phyloP scores from a whole-genome alignment of 495 filamentous ascomycete species.

The Pseudoneurospora amorphoporcata region DNA sequence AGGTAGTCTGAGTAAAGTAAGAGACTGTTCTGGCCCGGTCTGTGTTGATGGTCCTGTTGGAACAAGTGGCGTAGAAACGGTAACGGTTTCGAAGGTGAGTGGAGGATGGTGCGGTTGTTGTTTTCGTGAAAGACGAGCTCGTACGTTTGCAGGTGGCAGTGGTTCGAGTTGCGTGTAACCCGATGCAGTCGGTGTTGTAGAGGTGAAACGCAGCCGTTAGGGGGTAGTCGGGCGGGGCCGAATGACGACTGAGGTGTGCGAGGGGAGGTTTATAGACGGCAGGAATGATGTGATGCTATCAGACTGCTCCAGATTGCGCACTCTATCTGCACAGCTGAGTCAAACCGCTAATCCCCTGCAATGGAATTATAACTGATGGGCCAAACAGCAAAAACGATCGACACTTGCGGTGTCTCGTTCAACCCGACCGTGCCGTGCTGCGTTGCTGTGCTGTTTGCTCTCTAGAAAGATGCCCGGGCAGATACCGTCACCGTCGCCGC shows the following conservation, averaged over 20 bases:
- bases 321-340: neutral
- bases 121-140: conserved; percentile 6
- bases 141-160: conserved; percentile 19
- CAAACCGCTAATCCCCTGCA: neutral
- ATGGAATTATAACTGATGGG: neutral
- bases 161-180: conserved; percentile 14
- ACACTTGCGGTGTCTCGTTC: neutral
- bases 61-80: neutral
- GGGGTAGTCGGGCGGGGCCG: conserved; percentile 9
- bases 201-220: conserved; percentile 16
- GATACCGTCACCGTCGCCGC: too few species aligned
- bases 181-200: conserved; percentile 5
- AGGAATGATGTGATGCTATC: neutral
- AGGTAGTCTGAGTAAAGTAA: neutral
- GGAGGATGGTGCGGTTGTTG: neutral
- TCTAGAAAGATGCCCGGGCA: too few species aligned
- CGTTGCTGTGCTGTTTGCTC: too few species aligned
- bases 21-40: neutral
- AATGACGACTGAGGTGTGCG: conserved; percentile 14
- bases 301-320: neutral
- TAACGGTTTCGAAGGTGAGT: neutral
- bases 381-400: neutral
- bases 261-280: neutral
- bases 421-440: too few species aligned
- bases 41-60: neutral